Evolutionary conservation across 2,329 filamentous ascomycete genomes (phyloP).

Genomic region (Nemania abortiva): DNA sequence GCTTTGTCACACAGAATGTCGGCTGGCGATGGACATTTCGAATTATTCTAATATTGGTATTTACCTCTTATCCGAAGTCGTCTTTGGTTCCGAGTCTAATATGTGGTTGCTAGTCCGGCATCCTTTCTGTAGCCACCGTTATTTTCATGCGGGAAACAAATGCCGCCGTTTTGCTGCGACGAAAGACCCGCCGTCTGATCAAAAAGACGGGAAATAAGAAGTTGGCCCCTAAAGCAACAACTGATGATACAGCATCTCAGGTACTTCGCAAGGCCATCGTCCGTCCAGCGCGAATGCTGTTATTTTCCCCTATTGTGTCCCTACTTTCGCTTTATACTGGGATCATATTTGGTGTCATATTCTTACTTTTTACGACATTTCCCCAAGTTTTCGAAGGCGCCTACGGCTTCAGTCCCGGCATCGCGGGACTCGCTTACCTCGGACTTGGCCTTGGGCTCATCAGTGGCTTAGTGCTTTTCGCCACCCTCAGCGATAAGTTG

Average conservation of each 20-base stretch:
- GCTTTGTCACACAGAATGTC: constrained; percentile 48
- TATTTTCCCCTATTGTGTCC: constrained; percentile 22
- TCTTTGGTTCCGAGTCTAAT: background rate
- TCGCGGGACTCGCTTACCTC: constrained; percentile 24
- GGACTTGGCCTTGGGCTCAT: constrained; percentile 24
- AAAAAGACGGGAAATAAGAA: constrained; percentile 20
- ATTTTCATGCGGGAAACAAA: constrained; percentile 29
- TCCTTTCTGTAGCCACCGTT: background rate
- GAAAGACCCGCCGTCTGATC: constrained; percentile 8
- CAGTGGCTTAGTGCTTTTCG: constrained; percentile 12
- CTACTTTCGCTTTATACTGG: constrained; percentile 29
- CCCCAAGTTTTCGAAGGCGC: constrained; percentile 25
- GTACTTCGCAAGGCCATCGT: constrained; percentile 19
- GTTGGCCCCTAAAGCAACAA: background rate
- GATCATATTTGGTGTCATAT: constrained; percentile 23
- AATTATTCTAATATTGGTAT: constrained; percentile 53
- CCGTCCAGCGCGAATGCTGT: constrained; percentile 22
- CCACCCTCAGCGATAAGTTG: constrained; percentile 22
- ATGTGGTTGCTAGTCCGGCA: background rate
- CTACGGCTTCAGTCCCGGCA: constrained; percentile 15
- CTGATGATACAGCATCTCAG: background rate
- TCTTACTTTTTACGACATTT: constrained; percentile 30
- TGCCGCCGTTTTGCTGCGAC: constrained; percentile 3
- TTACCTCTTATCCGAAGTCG: constrained; percentile 17
- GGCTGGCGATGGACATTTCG: constrained; percentile 65